Conservation (phyloP, 2,329 filamentous ascomycete species). For the Hypoxylon sp. region DNA sequence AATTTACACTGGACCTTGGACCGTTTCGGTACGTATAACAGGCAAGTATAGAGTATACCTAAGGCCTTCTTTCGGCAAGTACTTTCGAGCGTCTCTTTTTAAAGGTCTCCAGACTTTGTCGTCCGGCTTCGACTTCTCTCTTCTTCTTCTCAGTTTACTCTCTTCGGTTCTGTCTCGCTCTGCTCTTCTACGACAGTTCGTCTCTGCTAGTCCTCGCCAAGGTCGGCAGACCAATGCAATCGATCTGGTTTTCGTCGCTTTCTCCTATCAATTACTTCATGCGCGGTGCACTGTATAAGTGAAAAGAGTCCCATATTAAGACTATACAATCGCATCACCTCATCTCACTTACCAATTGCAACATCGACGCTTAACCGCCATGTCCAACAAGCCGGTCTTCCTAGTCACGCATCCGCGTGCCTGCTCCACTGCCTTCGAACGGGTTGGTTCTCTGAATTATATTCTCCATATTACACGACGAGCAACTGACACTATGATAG, state of each 20-base stretch:
- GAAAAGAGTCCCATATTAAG: conserved; percentile 10
- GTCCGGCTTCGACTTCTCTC: conserved; percentile 14
- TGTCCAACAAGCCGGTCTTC: conserved; percentile 86
- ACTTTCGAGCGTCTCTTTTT: conserved; percentile 10
- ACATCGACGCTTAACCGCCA: conserved; percentile 50
- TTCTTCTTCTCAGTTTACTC: conserved; percentile 13
- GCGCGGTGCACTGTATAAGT: conserved; percentile 42
- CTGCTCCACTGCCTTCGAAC: conserved; percentile 96
- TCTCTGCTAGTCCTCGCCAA: conserved; percentile 9
- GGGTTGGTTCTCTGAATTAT: conserved; percentile 64
- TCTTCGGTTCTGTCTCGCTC: conserved; percentile 10
- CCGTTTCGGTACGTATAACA: background rate
- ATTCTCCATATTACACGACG: conserved; percentile 16
- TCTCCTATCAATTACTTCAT: conserved; percentile 43
- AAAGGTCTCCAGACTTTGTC: conserved; percentile 17
- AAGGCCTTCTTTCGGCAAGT: conserved; percentile 2
- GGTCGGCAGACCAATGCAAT: conserved; percentile 35
- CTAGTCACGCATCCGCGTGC: conserved; percentile 92
- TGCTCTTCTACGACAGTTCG: background rate
- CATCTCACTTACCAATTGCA: conserved; percentile 38
- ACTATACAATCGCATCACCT: conserved; percentile 17
- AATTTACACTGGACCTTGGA: too few species aligned
- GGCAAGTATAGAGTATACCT: background rate
- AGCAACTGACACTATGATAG: conserved; percentile 52
- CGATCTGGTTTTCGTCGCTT: conserved; percentile 33